Percentiles rank a stretch among this genome's conserved stretches.
Conservation (phyloP, 2,329 filamentous ascomycete genomes). For the Pezicula neosporulosa region DNA sequence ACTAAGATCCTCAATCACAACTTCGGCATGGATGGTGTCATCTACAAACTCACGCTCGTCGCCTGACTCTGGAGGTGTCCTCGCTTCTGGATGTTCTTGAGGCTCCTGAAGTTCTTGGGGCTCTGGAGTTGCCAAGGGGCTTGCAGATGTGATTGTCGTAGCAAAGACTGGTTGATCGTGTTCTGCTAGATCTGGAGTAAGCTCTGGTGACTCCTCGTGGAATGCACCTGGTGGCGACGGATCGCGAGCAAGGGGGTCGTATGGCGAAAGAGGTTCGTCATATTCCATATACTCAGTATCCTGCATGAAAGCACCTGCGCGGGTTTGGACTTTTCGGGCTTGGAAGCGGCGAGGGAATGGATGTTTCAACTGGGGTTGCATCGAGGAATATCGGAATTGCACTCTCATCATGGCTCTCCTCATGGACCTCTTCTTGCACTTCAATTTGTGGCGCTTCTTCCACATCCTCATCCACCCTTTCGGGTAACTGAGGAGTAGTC, state of each 20-base stretch:
- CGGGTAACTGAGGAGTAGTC: too few species aligned
- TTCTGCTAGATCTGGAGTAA: not conserved
- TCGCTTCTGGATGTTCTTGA: constrained; percentile 2
- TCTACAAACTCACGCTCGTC: constrained; percentile 4
- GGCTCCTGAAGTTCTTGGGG: constrained; percentile 2
- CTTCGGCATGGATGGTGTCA: too few species aligned
- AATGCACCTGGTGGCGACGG: not conserved
- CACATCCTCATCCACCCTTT: not conserved
- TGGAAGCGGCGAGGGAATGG: too few species aligned
- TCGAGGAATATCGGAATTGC: constrained; percentile 24
- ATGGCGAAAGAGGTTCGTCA: not conserved
- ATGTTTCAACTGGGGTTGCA: constrained; percentile 9
- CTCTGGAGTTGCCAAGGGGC: constrained; percentile 7
- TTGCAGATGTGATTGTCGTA: constrained; percentile 13
- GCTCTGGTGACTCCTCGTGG: not conserved
- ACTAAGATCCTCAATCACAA: too few species aligned
- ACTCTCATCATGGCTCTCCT: constrained; percentile 8
- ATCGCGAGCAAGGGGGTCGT: not conserved
- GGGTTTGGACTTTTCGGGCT: constrained; percentile 10
- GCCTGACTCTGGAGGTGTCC: constrained; percentile 7
- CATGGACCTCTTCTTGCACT: too few species aligned
- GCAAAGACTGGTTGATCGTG: constrained; percentile 12
- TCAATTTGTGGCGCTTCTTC: too few species aligned
- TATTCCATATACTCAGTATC: constrained; percentile 1
- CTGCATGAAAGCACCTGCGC: constrained; percentile 13